These are phyloP conservation scores for Xylariaceae sp. DNA, from an alignment of 2,329 filamentous ascomycete species.

Conservation along the genomic window DNA sequence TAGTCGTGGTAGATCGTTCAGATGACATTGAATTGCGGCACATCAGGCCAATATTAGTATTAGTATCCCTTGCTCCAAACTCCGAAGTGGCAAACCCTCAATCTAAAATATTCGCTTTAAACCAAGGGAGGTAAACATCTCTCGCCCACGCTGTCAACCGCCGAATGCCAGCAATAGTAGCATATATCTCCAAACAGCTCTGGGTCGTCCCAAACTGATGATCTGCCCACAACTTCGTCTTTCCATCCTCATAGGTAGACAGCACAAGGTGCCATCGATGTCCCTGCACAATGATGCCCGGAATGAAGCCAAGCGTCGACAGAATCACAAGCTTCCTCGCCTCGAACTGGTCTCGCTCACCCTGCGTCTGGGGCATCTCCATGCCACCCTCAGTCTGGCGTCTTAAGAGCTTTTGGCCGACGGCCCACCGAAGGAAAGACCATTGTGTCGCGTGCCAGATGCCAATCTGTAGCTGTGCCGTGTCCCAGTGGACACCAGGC, in stretches of 20 bases:
- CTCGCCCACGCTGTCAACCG: background rate
- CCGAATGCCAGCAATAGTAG: background rate
- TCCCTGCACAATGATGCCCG: constrained; percentile 4
- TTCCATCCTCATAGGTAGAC: constrained; percentile 2
- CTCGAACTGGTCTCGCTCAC: background rate
- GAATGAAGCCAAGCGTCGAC: constrained; percentile 5
- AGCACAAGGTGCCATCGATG: constrained; percentile 3
- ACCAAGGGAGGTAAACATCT: constrained; percentile 1
- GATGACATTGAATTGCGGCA: no score
- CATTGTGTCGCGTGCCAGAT: constrained; percentile 7
- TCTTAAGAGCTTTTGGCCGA: constrained; percentile 1
- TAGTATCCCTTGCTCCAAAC: no score
- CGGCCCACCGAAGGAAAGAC: constrained; percentile 8
- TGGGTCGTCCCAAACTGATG: background rate
- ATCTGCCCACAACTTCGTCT: constrained; percentile 1
- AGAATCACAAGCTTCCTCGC: background rate
- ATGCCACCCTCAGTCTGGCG: background rate
- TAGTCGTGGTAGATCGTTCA: no score
- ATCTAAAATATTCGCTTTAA: constrained; percentile 1
- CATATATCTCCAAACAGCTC: background rate
- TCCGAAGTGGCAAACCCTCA: background rate
- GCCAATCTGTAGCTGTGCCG: constrained; percentile 6
- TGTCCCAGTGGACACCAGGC: background rate
- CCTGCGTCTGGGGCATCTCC: background rate
- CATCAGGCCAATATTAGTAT: no score